Base-by-base conservation (phyloP, 1,139 yeast species). In the Suzukiozyma palmioleophila region DNA sequence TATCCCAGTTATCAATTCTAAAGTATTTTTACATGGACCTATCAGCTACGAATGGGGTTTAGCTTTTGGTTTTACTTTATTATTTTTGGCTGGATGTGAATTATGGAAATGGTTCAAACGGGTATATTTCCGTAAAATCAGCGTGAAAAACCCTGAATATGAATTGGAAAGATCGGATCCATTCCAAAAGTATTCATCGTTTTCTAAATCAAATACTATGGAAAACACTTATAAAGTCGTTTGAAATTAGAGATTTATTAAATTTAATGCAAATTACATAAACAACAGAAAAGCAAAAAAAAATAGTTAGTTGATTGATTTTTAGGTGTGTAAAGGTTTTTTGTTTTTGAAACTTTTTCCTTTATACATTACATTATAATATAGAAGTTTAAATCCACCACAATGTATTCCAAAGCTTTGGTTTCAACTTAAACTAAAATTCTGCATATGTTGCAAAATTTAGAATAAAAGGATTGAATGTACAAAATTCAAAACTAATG, bases 11-110 rank as follows among this genome's bases (percentile, higher is more conserved):
- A 86, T 88, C 53, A 88, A 88, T 60, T 66, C 73, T 40, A 75
- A 77, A 47, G 96, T 88, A 11, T 88, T 88, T 57, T 69, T 83
- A 51, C 96, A 88, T 57, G 72, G 66, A 10, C 79, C 84, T 5
- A 85, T 87, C 46, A 75, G 82, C 3, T 82, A 81, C 65, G 96
- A 87, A 64, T 87, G 95, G 95, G 95, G 88, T 2, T 63, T 86
- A 45, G 79, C 90, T 0, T 54, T 85, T 53, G 90, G 79, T 0
- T 81, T 80, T 43, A 67, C 87, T 3, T 35, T 77, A 26, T 72
- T 77, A 36, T 86, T 82, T 57, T 64, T 84, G 49, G 43, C 64
- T 8, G 81, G 82, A 4, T 75, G 79, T 39, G 95, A 87, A 57
- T 49, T 66, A 8, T 84, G 83, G 77, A 86, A 86, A 57, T 80